Evolutionary conservation across 2,329 filamentous ascomycete species (phyloP).

Genomic region (Cephalotrichum gorgonifer): DNA sequence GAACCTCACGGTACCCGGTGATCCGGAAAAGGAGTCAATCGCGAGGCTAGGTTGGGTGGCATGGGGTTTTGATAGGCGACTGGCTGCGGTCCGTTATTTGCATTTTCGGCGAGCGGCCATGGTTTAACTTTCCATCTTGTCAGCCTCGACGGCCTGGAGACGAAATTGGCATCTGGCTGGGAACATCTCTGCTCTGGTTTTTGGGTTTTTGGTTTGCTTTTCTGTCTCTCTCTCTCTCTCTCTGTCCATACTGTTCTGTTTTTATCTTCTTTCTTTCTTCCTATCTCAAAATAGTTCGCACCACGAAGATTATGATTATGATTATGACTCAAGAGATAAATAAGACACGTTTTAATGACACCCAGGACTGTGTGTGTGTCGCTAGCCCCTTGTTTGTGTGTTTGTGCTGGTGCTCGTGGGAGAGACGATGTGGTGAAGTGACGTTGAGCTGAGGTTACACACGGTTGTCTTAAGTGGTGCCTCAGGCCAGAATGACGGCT

Average conservation of each 20-base stretch:
- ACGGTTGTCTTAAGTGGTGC: neutral
- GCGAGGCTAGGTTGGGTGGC: neutral
- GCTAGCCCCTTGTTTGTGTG: neutral
- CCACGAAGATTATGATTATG: slow-evolving; percentile 2
- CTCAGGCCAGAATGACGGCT: neutral
- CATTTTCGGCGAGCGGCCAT: neutral
- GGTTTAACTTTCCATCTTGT: neutral
- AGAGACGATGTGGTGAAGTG: neutral
- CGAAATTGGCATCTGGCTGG: neutral
- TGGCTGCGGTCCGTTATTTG: neutral
- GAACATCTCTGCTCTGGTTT: neutral
- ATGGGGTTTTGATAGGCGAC: neutral
- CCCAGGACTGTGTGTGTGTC: neutral
- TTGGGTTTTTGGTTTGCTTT: neutral
- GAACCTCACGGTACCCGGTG: neutral
- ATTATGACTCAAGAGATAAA: neutral
- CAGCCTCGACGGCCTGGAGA: neutral
- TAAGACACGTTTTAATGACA: neutral
- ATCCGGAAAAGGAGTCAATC: neutral
- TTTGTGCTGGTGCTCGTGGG: neutral
- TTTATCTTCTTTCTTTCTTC: slow-evolving; percentile 1
- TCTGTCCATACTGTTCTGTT: neutral
- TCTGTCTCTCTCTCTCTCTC: slow-evolving; percentile 1
- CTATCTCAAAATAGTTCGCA: neutral
- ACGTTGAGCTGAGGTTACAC: neutral